A percentile compares a stretch with the other conserved stretches of the same genome.
Evolutionary conservation across 371 early-diverging fungal species (phyloP).

Genomic region (Homolaphlyctis polyrhiza): DNA sequence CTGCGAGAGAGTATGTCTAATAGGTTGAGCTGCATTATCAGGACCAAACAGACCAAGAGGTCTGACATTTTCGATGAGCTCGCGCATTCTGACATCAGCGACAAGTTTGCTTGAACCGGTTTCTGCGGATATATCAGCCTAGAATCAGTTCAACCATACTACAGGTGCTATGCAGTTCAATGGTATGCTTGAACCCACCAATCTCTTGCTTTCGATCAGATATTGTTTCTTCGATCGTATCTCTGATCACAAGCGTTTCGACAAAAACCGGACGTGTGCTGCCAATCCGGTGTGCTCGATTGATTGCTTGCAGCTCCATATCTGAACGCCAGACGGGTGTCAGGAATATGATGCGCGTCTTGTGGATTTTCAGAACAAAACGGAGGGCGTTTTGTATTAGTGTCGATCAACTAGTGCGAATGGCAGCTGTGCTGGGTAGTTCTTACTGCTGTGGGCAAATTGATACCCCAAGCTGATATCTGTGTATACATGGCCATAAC

Average conservation of each 20-base stretch:
- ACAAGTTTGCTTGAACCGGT: background rate
- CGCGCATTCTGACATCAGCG: background rate
- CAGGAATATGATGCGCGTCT: constrained; percentile 63
- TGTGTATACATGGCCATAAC: constrained; percentile 69
- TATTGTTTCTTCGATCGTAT: constrained; percentile 68
- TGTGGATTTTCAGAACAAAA: background rate
- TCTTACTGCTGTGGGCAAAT: constrained; percentile 54
- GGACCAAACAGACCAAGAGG: background rate
- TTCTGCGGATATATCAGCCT: background rate
- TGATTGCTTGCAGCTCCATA: constrained; percentile 65
- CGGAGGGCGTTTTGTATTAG: background rate
- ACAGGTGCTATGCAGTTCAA: background rate
- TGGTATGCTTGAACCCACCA: background rate
- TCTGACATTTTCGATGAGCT: background rate
- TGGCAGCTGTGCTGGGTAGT: background rate
- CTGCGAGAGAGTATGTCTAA: background rate
- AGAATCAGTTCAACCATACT: background rate
- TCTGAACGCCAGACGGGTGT: constrained; percentile 48
- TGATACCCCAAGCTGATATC: constrained; percentile 69
- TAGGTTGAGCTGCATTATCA: too few relatives aligned
- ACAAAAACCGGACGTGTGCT: constrained; percentile 74
- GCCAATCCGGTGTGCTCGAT: constrained; percentile 87
- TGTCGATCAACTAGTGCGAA: background rate
- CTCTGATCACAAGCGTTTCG: constrained; percentile 62
- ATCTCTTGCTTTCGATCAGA: background rate